Evolutionary conservation across 129 eudicot species (phyloP), one percentile per base, ranked within the genome.

Genomic region (Artemisia annua): DNA sequence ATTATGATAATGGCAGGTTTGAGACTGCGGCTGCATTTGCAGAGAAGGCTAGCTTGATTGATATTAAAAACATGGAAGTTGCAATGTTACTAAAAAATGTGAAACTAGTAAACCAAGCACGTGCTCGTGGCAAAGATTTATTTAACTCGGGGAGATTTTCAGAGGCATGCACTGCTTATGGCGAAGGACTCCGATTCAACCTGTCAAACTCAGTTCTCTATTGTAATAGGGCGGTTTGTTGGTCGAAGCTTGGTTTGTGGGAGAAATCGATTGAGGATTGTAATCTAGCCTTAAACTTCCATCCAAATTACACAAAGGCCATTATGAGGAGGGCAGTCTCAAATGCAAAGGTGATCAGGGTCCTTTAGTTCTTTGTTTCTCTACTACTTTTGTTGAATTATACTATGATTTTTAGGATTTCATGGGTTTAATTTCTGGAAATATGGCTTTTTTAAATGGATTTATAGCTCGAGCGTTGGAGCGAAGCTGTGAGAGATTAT

Each of bases 191-290:
- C 69, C 82, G 79, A 68, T 85, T 63, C 74, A 75, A 85, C 68
- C 65, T 82, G 56, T 78, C 84, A 67, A 85, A 82, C 69, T 43
- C 89, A 65, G 39, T 85, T 20, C 86, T 85, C 44, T 81, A 85
- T 58, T 85, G 89, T 79, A 85, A 85, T 67, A 69, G 84, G 64
- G 89, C 89, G 12, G 84, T 85, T 79, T 85, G 89, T 82, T 85
- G 86, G 89, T 85, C 89, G 22, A 85, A 79, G 70, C 89, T 85
- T 16, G 89, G 86, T 39, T 59, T 78, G 66, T 85, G 89, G 89
- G 84, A 85, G 69, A 71, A 85, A 44, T 85, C 89, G 1, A 62
- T 85, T 9, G 82, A 82, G 69, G 89, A 85, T 56, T 85, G 89
- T 72, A 82, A 82, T 72, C 75, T 71, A 10, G 86, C 89, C 69